Base-by-base conservation (phyloP, 164 flowering plant species). In the Nymphaea colorata region DNA sequence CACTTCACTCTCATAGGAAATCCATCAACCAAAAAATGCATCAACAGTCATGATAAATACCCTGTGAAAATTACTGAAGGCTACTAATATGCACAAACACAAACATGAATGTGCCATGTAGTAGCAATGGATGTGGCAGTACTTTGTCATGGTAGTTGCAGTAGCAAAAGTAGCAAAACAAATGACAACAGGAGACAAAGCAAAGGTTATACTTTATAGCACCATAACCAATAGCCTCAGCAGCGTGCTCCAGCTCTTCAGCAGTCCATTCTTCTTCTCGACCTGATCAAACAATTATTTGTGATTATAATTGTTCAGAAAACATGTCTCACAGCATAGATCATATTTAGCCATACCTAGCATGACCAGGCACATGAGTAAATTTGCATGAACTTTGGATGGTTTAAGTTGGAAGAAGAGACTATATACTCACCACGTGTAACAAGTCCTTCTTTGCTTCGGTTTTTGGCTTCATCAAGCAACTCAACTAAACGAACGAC, bases 141-240 rank as follows among this genome's bases (percentile, higher is more conserved):
- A 25, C 36, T 25, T 25, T 25, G 36, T 25, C 36, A 25, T 25
- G 36, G 36, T 25, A 47, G 55, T 47, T 47, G 4, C 12, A 47
- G 55, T 47, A 47, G 55, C 55, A 47, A 12, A 7, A 47, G 55
- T 47, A 47, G 55, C 12, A 47, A 45, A 45, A 6, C 55, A 6
- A 47, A 47, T 12, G 12, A 47, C 55, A 47, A 25, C 36, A 25
- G 36, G 36, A 25, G 36, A 25, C 36, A 25, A 25, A 25, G 36
- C 36, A 47, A 47, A 12, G 12, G 66, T 64, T 96, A 81, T 82
- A 94, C 99, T 94, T 94, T n/a, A 91, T 87, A 67, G 99, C 99
- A n/a, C 97, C 93, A 82, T 94, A 94, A 74, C 99, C 99, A 65
- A 91, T 77, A 18, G 93, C 95, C 78, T 89, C 97, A 43, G 99